Base-by-base conservation (phyloP, 2,329 filamentous ascomycete species). In the Orbilia ellipsospora region DNA sequence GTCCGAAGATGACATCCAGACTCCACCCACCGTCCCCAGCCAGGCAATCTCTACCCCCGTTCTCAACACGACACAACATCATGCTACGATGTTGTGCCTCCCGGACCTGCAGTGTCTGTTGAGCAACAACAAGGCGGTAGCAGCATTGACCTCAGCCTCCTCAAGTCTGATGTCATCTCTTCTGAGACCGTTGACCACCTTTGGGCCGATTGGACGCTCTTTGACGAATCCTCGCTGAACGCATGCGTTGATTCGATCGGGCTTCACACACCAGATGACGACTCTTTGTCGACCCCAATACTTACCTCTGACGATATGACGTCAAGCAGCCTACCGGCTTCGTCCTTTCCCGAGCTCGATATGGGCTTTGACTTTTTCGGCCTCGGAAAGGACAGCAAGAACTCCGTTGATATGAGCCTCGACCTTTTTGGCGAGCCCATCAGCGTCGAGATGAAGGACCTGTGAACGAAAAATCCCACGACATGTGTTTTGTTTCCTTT, bases 21-120 rank as follows among this genome's bases (percentile, higher is more conserved):
- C 55, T 48, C 4, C 31, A 12, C 12, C 55, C 31, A 44, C 54
- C 31, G 31, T 45, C 18, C 60, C 59, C 18, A 62, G 56, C 44
- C 26, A 62, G n/a, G 56, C 63, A 51, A 57, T 50, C 42, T 16
- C 65, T 54, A 60, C 52, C 48, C 66, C 77, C 65, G 73, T 77
- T 70, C 78, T 78, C 78, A 78, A 68, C 88, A 85, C 89, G 95
- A 95, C 94, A 97, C 95, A 97, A 97, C 94, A 96, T 97, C 94
- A 95, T 98, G 95, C 95, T 88, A 95, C 88, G 94, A 90, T 97
- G 94, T 97, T 98, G 95, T 98, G 91, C 83, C 54, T 60, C 44
- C 42, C 52, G 84, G 95, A 97, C 95, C 95, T 96, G 95, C 95
- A 91, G 95, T 99, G 95, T 98, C 95, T 79, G 78, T 74, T 75